A percentile compares a stretch with the other conserved stretches of the same genome.
phyloP scores from a whole-genome alignment of 2,329 filamentous ascomycete species.

The Magnaporthales sp. region DNA sequence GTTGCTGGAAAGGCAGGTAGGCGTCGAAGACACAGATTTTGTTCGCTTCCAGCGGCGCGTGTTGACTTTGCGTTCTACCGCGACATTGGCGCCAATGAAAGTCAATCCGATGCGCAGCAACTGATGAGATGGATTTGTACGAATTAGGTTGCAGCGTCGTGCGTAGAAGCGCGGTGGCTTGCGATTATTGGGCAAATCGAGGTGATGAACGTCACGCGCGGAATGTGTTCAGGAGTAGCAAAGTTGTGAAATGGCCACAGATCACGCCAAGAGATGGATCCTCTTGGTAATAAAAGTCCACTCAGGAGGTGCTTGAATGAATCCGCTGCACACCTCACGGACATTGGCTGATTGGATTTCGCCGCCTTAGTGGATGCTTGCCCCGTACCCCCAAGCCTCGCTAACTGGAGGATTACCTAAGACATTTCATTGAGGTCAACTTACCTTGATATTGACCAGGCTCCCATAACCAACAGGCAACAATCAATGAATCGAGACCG shows the following conservation, averaged over 20 bases:
- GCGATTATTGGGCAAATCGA: not conserved
- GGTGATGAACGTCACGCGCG: not conserved
- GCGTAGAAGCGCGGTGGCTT: not conserved
- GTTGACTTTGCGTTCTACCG: not conserved
- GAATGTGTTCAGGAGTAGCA: not conserved
- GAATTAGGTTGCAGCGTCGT: not conserved
- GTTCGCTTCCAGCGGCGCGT: not conserved
- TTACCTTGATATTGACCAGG: not conserved
- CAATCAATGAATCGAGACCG: too few species aligned
- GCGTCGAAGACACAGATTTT: not conserved
- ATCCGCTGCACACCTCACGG: not conserved
- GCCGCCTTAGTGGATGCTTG: not conserved
- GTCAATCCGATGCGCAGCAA: not conserved
- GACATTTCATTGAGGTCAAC: not conserved
- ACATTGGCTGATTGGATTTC: not conserved
- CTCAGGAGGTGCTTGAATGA: conserved; percentile 3
- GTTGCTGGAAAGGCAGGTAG: not conserved
- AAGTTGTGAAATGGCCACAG: not conserved
- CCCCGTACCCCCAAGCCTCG: not conserved
- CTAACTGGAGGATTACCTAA: not conserved
- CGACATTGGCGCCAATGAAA: not conserved
- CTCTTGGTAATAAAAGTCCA: conserved; percentile 2
- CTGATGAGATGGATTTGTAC: not conserved
- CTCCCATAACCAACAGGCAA: too few species aligned
- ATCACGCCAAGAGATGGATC: not conserved